Evolutionary conservation across 2,329 filamentous ascomycete species (phyloP).

Genomic region (Ceratocystis diversiconidia): DNA sequence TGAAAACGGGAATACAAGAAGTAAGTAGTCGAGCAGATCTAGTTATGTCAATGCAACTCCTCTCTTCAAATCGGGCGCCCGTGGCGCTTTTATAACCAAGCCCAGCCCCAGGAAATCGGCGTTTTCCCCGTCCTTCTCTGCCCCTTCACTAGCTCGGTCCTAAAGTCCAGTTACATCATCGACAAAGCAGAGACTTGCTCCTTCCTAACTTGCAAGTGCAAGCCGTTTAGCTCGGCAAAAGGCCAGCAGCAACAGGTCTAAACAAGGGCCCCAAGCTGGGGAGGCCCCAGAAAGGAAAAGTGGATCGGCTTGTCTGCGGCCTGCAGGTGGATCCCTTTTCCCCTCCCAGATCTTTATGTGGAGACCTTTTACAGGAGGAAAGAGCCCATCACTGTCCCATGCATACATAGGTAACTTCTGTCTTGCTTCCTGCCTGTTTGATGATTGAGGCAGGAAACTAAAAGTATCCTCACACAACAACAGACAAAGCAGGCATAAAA

Average conservation of each 20-base stretch:
- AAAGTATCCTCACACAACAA: conserved; percentile 3
- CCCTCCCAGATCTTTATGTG: background rate
- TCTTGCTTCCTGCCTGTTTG: background rate
- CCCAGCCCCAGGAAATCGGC: background rate
- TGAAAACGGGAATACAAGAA: background rate
- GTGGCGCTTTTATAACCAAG: background rate
- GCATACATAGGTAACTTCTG: background rate
- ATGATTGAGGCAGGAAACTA: background rate
- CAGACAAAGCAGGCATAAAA: background rate
- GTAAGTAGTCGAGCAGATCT: background rate
- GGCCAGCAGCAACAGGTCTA: background rate
- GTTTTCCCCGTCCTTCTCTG: background rate
- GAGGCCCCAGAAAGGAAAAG: background rate
- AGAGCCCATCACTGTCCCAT: background rate
- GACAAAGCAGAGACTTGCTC: background rate
- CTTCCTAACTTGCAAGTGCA: background rate
- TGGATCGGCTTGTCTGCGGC: background rate
- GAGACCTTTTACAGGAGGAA: background rate
- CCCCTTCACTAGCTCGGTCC: background rate
- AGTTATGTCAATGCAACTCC: background rate
- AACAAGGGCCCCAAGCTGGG: background rate
- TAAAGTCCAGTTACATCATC: conserved; percentile 3
- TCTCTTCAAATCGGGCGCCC: background rate
- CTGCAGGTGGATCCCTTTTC: background rate
- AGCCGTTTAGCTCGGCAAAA: background rate